Evolutionary conservation across 805 yeast species (phyloP).

Genomic region (Barnettozyma botsteinii): DNA sequence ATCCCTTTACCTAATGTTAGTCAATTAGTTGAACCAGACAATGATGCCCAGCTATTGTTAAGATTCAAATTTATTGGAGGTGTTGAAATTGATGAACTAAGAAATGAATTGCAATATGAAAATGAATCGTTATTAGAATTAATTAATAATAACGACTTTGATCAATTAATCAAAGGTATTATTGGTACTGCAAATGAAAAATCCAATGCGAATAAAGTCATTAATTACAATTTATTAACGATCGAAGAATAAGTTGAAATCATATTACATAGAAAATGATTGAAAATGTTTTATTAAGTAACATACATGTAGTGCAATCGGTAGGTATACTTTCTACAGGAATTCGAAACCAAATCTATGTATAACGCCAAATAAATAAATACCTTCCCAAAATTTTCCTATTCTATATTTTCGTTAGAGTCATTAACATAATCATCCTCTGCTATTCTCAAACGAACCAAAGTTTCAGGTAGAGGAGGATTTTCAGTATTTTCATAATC

Average conservation of each 20-base stretch:
- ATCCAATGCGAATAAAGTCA: slow-evolving; percentile 29
- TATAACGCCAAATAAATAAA: too few relatives aligned
- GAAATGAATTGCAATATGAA: slow-evolving; percentile 20
- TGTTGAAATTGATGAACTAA: slow-evolving; percentile 20
- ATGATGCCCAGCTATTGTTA: slow-evolving; percentile 16
- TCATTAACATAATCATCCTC: slow-evolving; percentile 35
- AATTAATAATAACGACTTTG: slow-evolving; percentile 17
- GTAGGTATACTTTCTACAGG: too few relatives aligned
- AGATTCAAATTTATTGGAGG: slow-evolving; percentile 22
- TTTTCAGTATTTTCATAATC: slow-evolving; percentile 29
- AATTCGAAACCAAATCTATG: too few relatives aligned
- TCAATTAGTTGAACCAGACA: slow-evolving; percentile 10
- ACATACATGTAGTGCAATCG: too few relatives aligned
- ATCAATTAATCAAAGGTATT: slow-evolving; percentile 28
- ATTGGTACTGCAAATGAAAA: slow-evolving; percentile 33
- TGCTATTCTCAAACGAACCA: slow-evolving; percentile 52
- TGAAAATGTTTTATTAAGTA: too few relatives aligned
- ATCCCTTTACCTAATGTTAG: slow-evolving; percentile 28
- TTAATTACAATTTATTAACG: slow-evolving; percentile 32
- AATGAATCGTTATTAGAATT: slow-evolving; percentile 18
- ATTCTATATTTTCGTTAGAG: not conserved
- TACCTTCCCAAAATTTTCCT: too few relatives aligned
- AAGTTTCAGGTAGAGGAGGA: slow-evolving; percentile 57
- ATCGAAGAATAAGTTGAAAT: slow-evolving; percentile 21
- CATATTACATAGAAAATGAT: too few relatives aligned